Evolutionary conservation across 352 stramenopile species (phyloP), one percentile per base, ranked within the genome.

Genomic region (Phytopythium sindhum): DNA sequence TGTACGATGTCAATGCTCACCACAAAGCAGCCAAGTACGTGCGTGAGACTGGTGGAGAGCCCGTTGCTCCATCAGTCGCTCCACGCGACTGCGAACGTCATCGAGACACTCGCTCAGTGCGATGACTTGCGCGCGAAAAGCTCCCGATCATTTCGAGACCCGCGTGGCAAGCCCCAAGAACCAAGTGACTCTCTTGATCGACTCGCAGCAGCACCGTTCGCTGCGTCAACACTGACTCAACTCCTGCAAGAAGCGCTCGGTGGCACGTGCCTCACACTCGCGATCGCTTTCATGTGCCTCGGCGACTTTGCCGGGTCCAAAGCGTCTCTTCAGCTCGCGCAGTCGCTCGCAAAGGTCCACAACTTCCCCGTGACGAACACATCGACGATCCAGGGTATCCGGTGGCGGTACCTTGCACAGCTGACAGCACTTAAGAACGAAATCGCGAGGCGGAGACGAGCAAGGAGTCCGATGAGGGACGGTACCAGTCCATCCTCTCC

Each of bases 291-390:
- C 29, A 15, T 91, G 17, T 64, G 64, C 28, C 72, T 70, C 17
- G 65, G 64, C 2, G 78, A 89, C 66, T 60, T 77, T 12, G 54
- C 58, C 21, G 80, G 76, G 0, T 79, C 77, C 19, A 66, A 72
- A 29, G 72, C 70, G 33, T 88, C 69, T 0, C 12, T 89, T 5
- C 65, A 77, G n/a, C 42, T 89, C 23, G 75, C 64, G 2, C 56
- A 66, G 42, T 21, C 64, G 31, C 55, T 89, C 4, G 24, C 71
- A 57, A 44, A 48, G 1, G 50, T 87, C 7, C 64, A 66, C 19
- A 88, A 69, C 14, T 86, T 81, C 50, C 80, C 82, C 4, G 51
- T 89, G 0, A 77, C 84, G 4, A 88, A 91, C 65, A 86, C 74
- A 28, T 77, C 86, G 26, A 73, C 86, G 50, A 55, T 89, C 41